phyloP scores from a whole-genome alignment of 2,329 filamentous ascomycete species.

The Ceratocystiopsis minuta region DNA sequence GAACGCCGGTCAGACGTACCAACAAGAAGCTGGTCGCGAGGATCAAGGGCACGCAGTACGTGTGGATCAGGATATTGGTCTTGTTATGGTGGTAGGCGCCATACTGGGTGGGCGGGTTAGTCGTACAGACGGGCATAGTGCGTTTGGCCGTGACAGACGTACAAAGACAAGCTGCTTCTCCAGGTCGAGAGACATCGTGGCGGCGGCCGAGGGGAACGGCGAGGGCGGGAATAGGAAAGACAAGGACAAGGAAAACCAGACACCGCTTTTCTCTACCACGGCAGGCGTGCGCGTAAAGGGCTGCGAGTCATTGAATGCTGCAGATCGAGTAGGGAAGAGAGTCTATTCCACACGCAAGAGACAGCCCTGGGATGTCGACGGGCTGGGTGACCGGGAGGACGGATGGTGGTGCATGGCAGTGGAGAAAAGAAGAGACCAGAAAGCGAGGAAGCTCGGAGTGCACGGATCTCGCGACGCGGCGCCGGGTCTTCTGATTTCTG shows the following conservation, averaged over 20 bases:
- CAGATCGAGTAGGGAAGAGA: no score
- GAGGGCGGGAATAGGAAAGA: not conserved
- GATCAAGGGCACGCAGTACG: slow-evolving; percentile 61
- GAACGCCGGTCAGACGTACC: slow-evolving; percentile 24
- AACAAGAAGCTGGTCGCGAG: slow-evolving; percentile 53
- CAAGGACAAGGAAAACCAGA: not conserved
- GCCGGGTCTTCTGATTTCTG: no score
- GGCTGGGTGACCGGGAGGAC: no score
- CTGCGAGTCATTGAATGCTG: no score
- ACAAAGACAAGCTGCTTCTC: slow-evolving; percentile 73
- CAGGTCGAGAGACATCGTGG: slow-evolving; percentile 49
- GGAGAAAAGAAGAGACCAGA: no score
- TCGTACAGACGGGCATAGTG: not conserved
- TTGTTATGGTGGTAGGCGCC: slow-evolving; percentile 67
- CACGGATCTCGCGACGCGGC: no score
- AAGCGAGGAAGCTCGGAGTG: no score
- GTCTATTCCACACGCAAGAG: no score
- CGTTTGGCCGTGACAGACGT: slow-evolving; percentile 22
- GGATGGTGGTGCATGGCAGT: no score
- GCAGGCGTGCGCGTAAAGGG: no score
- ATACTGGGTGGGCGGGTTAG: slow-evolving; percentile 41
- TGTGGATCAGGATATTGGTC: slow-evolving; percentile 63
- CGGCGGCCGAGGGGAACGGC: not conserved
- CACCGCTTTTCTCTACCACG: no score
- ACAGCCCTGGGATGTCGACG: no score